Evolutionary conservation across 306 rosid genomes (phyloP).

Genomic region (Ochetophila trinervis): DNA sequence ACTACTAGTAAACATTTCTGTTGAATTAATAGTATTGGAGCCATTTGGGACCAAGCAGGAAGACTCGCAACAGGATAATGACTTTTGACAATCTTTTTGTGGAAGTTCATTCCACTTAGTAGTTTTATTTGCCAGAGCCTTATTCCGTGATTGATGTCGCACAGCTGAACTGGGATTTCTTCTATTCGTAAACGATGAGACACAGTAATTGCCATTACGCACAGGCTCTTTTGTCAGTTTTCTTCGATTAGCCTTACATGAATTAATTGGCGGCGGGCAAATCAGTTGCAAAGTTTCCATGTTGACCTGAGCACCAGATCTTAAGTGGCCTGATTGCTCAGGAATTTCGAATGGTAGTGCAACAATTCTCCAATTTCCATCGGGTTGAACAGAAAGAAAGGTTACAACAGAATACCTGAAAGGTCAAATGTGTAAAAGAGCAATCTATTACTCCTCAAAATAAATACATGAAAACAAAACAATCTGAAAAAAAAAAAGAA

Average conservation of each 20-base stretch:
- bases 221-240: conserved; percentile 36
- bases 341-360: conserved; percentile 43
- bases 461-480: background rate
- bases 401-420: conserved; percentile 55
- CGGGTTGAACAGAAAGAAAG: conserved; percentile 37
- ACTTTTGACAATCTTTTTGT: conserved; percentile 34
- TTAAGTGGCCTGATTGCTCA: conserved; percentile 27
- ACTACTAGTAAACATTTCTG: conserved; percentile 27
- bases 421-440: conserved; percentile 25
- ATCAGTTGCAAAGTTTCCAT: conserved; percentile 59
- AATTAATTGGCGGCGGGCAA: conserved; percentile 47
- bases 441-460: conserved; percentile 11
- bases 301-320: conserved; percentile 33
- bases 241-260: conserved; percentile 38
- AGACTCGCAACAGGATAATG: conserved; percentile 30
- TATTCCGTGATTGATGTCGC: conserved; percentile 51
- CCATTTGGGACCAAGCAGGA: conserved; percentile 34
- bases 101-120: conserved; percentile 51
- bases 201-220: conserved; percentile 38
- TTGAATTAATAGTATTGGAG: conserved; percentile 29
- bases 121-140: conserved; percentile 44
- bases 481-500: no score
- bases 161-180: conserved; percentile 37
- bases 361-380: conserved; percentile 54
- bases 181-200: conserved; percentile 38